Evolutionary conservation across 2,329 filamentous ascomycete genomes (phyloP), one percentile per base, ranked within the genome.

Genomic region (Diaporthe batatas): DNA sequence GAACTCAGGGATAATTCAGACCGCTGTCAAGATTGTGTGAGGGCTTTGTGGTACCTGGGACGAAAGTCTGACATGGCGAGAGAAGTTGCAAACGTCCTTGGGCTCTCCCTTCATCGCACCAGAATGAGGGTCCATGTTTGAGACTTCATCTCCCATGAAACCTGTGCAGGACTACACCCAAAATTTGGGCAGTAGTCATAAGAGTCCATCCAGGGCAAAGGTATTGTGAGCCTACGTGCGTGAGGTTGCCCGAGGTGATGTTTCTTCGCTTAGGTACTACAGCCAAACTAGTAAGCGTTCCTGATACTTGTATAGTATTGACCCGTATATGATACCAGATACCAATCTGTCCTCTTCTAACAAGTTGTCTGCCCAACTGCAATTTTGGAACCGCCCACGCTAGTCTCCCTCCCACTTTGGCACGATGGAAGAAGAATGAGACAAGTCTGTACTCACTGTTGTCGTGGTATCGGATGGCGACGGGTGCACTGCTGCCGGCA

Each of bases 21-120:
- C 25, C 81, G 83, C 29, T 86, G 84, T 70, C 83, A 86, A 68
- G 81, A 84, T 64, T 90, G 87, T 75, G 84, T 89, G 23, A 83
- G 83, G 76, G 88, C 87, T 3, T 80, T 90, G 34, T 88, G 86
- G 83, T 86, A 86, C 69, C 79, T 90, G 23, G 88, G 88, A 2
- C 85, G 85, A 72, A 90, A 89, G 76, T 89, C 87, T 3, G 88
- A 89, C 75, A 89, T 74, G 70, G 70, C 73, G 18, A 62, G 73
- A 44, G 57, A 74, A 25, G 70, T 74, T 11, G 70, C 73, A 10
- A 70, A 55, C 23, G 73, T 74, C 3, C 34, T 74, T 42, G 70
- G 42, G 6, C 14, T 54, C 12, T 71, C 58, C 5, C 65, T 72
- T 25, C 65, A 59, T 16, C 70, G 57, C 11, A 34, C 39, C 7